Evolutionary conservation across 1,139 yeast genomes (phyloP), one percentile per base, ranked within the genome.

Genomic region (Yamadazyma diospyri): DNA sequence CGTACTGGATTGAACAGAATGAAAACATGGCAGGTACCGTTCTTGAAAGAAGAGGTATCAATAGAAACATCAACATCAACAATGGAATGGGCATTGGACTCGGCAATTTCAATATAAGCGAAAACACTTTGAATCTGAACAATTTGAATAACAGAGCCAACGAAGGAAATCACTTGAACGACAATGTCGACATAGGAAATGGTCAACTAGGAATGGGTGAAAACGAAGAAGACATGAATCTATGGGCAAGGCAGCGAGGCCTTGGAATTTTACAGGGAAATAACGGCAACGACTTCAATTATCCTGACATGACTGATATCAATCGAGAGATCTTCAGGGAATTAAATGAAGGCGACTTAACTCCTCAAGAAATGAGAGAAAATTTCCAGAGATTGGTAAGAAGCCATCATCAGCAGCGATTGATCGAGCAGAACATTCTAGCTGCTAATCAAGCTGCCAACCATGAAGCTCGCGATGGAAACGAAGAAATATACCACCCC

Each of bases 1-100:
- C 66, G 0, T 64, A 62, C 40, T 58, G 60, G 27, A 46, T 67
- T 26, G 73, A 67, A 34, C 70, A 63, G 37, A 64, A 61, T 16
- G 69, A 34, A 23, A 33, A 62, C 32, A 55, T 59, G 37, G 61
- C 59, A 32, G 61, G 61, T 6, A 47, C 55, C 22, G 51, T 61
- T 25, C 59, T 58, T 27, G 66, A 57, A 37, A 46, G 69, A 39
- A 50, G 67, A 40, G 20, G 15, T 11, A 27, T 32, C 18, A 34
- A 32, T 25, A 34, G 37, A 20, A 39, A 32, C 30, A 23, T 33
- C 8, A 29, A 35, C 14, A 20, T 39, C 12, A 29, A 15, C 25
- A 33, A 30, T 29, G 32, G 12, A 24, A 17, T 16, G 23, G 30
- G 24, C 6, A 26, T 18, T 19, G 29, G 23, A 17, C 14, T 20